phyloP scores from a whole-genome alignment of 2,329 filamentous ascomycete genomes.

The Fusarium nisikadoi region DNA sequence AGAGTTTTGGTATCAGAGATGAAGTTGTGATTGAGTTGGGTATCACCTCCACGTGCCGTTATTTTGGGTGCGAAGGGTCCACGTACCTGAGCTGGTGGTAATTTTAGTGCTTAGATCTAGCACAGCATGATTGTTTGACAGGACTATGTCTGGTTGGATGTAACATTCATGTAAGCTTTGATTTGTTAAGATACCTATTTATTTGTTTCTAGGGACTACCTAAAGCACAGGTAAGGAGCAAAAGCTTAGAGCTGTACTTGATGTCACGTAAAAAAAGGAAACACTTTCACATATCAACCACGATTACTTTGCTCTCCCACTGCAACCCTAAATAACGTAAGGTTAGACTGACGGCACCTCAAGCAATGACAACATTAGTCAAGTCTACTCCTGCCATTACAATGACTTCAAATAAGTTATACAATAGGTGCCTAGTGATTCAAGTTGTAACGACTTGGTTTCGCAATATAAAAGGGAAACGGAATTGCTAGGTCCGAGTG shows the following conservation, averaged over 20 bases:
- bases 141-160: not conserved
- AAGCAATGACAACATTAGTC: not conserved
- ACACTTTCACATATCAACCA: not conserved
- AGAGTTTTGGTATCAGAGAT: not conserved
- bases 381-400: not conserved
- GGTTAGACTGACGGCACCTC: not conserved
- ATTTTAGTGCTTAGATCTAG: not conserved
- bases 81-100: constrained; percentile 1
- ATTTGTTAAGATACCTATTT: not conserved
- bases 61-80: constrained; percentile 16
- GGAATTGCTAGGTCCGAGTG: constrained; percentile 5
- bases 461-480: not conserved
- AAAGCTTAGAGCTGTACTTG: not conserved
- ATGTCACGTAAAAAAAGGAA: not conserved
- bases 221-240: not conserved
- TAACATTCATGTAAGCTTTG: not conserved
- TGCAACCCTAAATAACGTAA: not conserved
- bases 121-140: not conserved
- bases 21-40: constrained; percentile 18
- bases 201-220: not conserved
- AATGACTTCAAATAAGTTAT: not conserved
- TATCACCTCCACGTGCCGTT: constrained; percentile 12
- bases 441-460: not conserved
- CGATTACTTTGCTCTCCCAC: not conserved
- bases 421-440: not conserved